These are phyloP conservation scores for Fremontodendron californicum DNA, from an alignment of 345 rosid genomes.

Conservation along the genomic window DNA sequence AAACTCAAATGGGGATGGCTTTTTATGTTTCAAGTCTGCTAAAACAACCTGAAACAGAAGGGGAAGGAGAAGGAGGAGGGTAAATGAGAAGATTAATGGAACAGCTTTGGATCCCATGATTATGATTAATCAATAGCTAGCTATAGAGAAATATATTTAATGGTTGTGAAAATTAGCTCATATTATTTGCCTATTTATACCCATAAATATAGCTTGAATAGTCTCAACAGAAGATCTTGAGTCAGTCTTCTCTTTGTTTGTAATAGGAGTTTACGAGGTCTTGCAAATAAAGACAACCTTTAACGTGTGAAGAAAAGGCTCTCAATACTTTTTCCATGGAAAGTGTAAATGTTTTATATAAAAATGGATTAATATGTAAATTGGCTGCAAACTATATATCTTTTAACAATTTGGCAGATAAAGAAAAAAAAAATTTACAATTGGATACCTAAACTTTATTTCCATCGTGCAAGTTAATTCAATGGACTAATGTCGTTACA, in stretches of 20 bases:
- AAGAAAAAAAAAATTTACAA: no score
- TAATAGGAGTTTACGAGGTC: neutral
- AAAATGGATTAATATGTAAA: no score
- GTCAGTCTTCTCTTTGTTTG: neutral
- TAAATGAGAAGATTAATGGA: neutral
- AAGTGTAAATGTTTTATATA: no score
- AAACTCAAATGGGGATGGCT: neutral
- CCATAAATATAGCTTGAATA: neutral
- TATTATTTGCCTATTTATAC: neutral
- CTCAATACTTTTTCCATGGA: no score
- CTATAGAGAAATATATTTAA: neutral
- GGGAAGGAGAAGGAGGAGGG: neutral
- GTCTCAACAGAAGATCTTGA: neutral
- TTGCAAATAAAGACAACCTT: neutral
- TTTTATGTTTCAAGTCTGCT: slow-evolving; percentile 1
- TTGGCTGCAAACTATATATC: no score
- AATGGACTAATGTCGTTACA: no score
- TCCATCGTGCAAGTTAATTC: no score
- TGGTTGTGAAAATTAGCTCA: neutral
- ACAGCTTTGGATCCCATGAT: slow-evolving; percentile 3
- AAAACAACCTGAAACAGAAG: neutral
- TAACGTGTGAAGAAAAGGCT: neutral
- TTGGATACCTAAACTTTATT: no score
- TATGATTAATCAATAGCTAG: neutral
- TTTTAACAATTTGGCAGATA: no score